Percentiles rank a stretch among this genome's conserved stretches.
phyloP scores from a whole-genome alignment of 2,329 filamentous ascomycete genomes.

The Aspergillus sp. region DNA sequence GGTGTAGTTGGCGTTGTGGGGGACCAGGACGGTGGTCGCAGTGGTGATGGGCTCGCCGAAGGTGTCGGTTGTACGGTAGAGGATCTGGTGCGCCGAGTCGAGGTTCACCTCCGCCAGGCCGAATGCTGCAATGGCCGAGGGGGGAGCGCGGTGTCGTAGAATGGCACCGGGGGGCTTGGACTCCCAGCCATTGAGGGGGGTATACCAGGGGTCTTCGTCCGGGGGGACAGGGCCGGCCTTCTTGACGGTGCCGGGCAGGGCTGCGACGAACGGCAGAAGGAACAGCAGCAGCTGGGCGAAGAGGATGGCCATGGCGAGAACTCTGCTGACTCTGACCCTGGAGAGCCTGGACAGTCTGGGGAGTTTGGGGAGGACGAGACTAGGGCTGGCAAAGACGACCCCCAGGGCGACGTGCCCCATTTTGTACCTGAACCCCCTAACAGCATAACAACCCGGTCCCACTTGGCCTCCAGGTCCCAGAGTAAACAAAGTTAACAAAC shows the following conservation, averaged over 20 bases:
- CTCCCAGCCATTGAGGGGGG: conserved; percentile 28
- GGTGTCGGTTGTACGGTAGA: conserved; percentile 43
- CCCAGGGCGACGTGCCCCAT: not conserved
- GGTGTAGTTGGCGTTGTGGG: conserved; percentile 29
- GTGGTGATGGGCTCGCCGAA: conserved; percentile 37
- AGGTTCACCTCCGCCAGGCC: conserved; percentile 23
- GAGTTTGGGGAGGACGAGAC: too few relatives aligned
- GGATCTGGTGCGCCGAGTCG: conserved; percentile 33
- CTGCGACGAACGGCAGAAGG: conserved; percentile 3
- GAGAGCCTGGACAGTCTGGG: too few relatives aligned
- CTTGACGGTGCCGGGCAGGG: not conserved
- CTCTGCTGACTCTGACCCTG: too few relatives aligned
- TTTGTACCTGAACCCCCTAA: not conserved
- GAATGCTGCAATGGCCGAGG: conserved; percentile 25
- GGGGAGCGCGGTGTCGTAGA: conserved; percentile 24
- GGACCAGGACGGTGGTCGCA: conserved; percentile 42
- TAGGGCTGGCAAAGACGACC: too few relatives aligned
- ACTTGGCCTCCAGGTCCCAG: too few relatives aligned
- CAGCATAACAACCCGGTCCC: too few relatives aligned
- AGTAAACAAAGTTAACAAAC: too few relatives aligned
- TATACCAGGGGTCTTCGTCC: conserved; percentile 30
- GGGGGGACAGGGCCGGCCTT: conserved; percentile 16
- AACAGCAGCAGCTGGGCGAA: conserved; percentile 4
- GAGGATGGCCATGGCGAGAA: not conserved
- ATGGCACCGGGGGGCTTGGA: conserved; percentile 26